Conservation (phyloP, 192 early-diverging fungal species). For the Entomortierella lignicola region DNA sequence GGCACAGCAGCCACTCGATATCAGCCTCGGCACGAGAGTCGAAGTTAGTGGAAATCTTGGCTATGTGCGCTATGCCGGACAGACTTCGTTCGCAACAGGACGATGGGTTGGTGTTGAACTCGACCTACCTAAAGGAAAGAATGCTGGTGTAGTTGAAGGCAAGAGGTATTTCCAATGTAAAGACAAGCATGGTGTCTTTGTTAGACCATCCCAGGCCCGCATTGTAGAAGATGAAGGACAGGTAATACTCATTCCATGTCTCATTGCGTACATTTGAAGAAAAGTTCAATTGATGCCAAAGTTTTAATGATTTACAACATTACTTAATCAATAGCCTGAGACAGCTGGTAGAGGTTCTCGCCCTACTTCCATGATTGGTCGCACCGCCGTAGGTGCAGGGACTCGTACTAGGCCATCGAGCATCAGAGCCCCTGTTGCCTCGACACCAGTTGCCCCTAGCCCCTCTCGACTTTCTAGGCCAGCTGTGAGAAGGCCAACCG, state of each 20-base stretch:
- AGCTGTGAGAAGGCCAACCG: slow-evolving; percentile 5
- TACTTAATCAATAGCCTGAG: slow-evolving; percentile 6
- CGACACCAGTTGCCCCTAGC: slow-evolving; percentile 5
- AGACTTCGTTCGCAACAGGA: slow-evolving; percentile 85
- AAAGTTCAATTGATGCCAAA: no score
- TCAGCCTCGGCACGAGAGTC: slow-evolving; percentile 36
- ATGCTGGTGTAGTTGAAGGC: slow-evolving; percentile 81
- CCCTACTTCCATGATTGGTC: slow-evolving; percentile 12
- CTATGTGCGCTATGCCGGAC: slow-evolving; percentile 82
- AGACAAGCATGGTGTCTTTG: slow-evolving; percentile 81
- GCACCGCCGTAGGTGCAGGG: slow-evolving; percentile 1
- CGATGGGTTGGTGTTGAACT: slow-evolving; percentile 94
- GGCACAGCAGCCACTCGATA: slow-evolving; percentile 22
- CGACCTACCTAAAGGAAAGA: slow-evolving; percentile 78
- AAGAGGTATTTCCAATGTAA: slow-evolving; percentile 83
- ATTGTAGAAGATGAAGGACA: slow-evolving; percentile 19
- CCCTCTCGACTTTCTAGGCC: slow-evolving; percentile 26
- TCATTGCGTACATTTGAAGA: not conserved
- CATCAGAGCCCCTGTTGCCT: not conserved
- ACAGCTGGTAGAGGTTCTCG: slow-evolving; percentile 10
- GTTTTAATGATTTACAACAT: not conserved
- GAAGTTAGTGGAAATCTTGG: slow-evolving; percentile 46
- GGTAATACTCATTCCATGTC: slow-evolving; percentile 3
- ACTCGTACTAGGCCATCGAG: slow-evolving; percentile 17
- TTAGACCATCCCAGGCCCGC: slow-evolving; percentile 72